Base-by-base conservation (phyloP, 169 alveolate genomes). In the Cystoisospora suis region DNA sequence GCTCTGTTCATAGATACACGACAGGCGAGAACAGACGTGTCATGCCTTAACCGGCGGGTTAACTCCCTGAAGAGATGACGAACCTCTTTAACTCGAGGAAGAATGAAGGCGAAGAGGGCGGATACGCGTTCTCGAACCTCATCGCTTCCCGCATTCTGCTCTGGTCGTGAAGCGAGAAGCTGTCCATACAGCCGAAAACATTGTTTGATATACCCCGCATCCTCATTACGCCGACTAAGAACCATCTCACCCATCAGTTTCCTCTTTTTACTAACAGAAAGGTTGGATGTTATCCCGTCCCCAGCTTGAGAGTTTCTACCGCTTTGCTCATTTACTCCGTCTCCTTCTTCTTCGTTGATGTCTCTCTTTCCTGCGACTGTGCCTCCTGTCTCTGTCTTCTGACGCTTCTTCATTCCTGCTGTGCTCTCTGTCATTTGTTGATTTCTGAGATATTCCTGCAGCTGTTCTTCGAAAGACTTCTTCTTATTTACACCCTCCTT, bases 121-220 rank as follows among this genome's bases (percentile, higher is more conserved):
- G 15, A 23, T 1, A 40, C 83, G 7, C 56, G 9, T 34, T 72
- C 32, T 29, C 34, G 42, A 34, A 72, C 83, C 27, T 34, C 47
- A 2, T 46, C 58, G 7, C 58, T 38, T 3, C 53, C 56, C 9
- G 83, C 53, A 40, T 34, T 38, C 83, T 34, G 47, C 45, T 72
- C 83, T 34, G 47, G 58, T 0, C 83, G 83, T 4, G 83, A 12
- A 5, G 83, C 83, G 27, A 72, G 83, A 6, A 72, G 83, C 58
- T 72, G 83, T 15, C 83, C 83, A 17, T 72, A 72, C 83, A 72
- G 32, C 20, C 83, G 83, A 34, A 72, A 72, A 53, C 83, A 72
- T 56, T 72, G 83, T 34, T 72, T 72, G 83, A 72, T 72, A 53
- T 72, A 72, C 5, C 83, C 83, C 15, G 83, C 83, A 53, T 72